Evolutionary conservation across 2,329 filamentous ascomycete species (phyloP), one percentile per base, ranked within the genome.

Genomic region (Diaporthe amygdali): DNA sequence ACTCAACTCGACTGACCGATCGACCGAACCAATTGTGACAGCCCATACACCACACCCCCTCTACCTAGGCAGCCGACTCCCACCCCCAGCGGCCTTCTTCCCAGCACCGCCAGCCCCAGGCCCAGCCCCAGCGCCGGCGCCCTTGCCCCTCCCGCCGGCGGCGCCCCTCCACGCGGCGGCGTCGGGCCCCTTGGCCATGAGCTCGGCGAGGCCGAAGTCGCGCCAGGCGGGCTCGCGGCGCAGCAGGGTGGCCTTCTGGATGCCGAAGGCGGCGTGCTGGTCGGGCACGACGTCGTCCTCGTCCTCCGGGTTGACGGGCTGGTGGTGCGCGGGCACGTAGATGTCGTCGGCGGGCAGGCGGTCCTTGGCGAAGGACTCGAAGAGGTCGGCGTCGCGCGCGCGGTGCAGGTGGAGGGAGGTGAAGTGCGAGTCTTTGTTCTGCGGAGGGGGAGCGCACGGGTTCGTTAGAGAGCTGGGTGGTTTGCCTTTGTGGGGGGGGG

Each of bases 211-310:
- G 0, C 93, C 92, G 8, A 96, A 82, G 78, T 96, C 94, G 78
- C 92, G 92, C 94, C 94, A 97, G 9, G 90, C 91, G 1, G 92
- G 87, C 82, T 95, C 93, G 76, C 87, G 88, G 76, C 85, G 87
- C 74, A 88, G 88, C 82, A 94, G 92, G 20, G 93, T 95, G 12
- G 94, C 94, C 75, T 93, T 89, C 80, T 94, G 91, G 76, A 97
- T 96, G 47, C 94, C 94, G 79, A 96, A 96, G 0, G 94, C 94
- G 15, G 94, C 94, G 79, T 96, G 94, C 82, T 96, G 94, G 81
- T 96, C 93, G 0, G 94, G 94, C 5, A 96, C 94, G 5, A 96
- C 92, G 78, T 96, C 94, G 78, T 96, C 94, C 82, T 96, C 93
- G 79, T 96, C 94, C 81, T 96, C 94, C 0, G 94, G 94, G 79